phyloP scores from a whole-genome alignment of 1,284 basidiomycete species.

The Malassezia sympodialis region DNA sequence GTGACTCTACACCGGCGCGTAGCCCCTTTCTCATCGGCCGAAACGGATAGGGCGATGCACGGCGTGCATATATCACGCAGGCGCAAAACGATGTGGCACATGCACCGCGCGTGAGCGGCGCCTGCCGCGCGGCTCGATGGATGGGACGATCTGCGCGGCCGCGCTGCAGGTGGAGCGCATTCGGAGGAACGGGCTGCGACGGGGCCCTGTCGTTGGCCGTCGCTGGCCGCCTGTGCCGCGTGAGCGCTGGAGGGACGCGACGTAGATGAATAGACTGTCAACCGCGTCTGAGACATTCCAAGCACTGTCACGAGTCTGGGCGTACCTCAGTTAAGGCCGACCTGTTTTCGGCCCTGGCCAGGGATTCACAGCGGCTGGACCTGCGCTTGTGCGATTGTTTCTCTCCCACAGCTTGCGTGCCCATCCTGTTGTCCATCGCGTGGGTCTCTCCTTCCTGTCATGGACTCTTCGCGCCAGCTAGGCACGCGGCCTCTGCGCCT shows the following conservation, averaged over 20 bases:
- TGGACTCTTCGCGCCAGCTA: slow-evolving; percentile 9
- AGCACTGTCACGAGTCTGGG: neutral
- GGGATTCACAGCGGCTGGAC: neutral
- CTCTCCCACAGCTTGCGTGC: neutral
- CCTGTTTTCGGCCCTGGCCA: neutral
- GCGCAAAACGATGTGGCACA: neutral
- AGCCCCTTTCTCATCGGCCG: neutral
- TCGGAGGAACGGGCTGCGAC: neutral
- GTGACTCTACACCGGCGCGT: neutral
- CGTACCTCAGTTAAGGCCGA: neutral
- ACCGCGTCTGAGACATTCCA: neutral
- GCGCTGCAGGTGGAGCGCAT: neutral
- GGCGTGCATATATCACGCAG: slow-evolving; percentile 1
- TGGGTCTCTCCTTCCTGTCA: neutral
- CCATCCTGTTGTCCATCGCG: neutral
- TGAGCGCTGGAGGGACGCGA: neutral
- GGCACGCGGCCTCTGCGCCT: slow-evolving; percentile 13
- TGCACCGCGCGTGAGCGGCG: neutral
- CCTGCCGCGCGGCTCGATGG: neutral
- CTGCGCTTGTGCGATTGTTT: neutral
- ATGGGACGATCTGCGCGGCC: neutral
- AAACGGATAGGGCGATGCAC: neutral
- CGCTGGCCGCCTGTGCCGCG: neutral
- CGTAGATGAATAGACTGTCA: neutral
- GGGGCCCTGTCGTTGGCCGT: neutral